Conservation (phyloP, 495 filamentous ascomycete genomes). For the Aspergillus avenaceus region DNA sequence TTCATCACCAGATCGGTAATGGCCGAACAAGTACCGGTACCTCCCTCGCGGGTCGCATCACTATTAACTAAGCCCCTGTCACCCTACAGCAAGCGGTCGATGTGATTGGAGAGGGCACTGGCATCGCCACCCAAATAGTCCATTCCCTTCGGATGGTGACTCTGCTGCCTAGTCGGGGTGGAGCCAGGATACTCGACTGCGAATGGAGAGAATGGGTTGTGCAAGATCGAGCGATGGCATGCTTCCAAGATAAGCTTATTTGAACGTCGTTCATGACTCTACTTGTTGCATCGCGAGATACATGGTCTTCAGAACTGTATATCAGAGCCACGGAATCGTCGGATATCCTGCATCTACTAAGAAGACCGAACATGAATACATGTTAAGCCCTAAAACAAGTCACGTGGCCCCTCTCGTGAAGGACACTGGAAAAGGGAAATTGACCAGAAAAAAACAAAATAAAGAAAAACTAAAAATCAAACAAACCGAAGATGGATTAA, state of each 20-base stretch:
- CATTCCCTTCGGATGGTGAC: background rate
- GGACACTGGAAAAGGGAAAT: background rate
- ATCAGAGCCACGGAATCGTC: background rate
- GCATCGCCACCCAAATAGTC: constrained; percentile 4
- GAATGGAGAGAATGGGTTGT: constrained; percentile 2
- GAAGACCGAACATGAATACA: background rate
- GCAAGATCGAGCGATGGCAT: background rate
- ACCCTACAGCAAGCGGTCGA: background rate
- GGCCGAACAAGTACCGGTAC: constrained; percentile 2
- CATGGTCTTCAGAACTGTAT: background rate
- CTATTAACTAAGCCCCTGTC: constrained; percentile 4
- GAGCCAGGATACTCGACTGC: constrained; percentile 7
- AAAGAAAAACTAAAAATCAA: no score
- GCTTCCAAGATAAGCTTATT: constrained; percentile 22
- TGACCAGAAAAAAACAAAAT: constrained; percentile 1
- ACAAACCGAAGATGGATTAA: constrained; percentile 1
- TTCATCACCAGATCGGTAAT: background rate
- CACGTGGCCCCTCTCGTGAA: background rate
- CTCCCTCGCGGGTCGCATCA: background rate
- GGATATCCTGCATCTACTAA: background rate
- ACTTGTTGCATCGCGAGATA: background rate
- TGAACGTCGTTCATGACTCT: constrained; percentile 3
- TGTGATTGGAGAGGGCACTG: constrained; percentile 3
- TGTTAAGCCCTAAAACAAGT: background rate
- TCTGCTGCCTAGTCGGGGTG: constrained; percentile 18